Evolutionary conservation across 805 yeast species (phyloP).

Genomic region (Candida adriatica): DNA sequence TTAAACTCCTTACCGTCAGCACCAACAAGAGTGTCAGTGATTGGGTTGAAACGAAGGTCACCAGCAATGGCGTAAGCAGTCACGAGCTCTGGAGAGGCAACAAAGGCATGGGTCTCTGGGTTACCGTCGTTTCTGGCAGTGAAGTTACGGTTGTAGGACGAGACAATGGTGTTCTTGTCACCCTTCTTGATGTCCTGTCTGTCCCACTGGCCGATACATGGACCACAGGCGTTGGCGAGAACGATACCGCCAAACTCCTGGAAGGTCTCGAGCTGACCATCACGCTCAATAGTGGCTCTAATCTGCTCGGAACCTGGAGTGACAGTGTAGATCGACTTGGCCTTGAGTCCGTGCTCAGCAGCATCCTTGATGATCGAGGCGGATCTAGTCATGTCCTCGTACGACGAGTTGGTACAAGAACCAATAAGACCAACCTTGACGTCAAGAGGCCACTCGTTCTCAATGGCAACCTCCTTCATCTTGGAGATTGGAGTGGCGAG

Average conservation of each 20-base stretch:
- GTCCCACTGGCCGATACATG: conserved; percentile 99
- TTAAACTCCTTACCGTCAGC: conserved; percentile 86
- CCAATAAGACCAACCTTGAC: conserved; percentile 95
- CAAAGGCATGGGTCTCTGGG: conserved; percentile 94
- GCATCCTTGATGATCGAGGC: conserved; percentile 89
- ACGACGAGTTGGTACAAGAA: conserved; percentile 96
- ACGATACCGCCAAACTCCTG: conserved; percentile 86
- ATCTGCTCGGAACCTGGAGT: conserved; percentile 99
- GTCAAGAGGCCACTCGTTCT: conserved; percentile 78
- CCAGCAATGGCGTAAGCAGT: conserved; percentile 96
- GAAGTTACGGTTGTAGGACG: conserved; percentile 97
- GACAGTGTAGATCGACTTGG: conserved; percentile 87
- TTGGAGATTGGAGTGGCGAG: conserved; percentile 86
- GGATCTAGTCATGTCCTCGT: conserved; percentile 97
- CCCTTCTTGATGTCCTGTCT: conserved; percentile 65
- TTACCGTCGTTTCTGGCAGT: conserved; percentile 97
- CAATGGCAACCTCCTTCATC: conserved; percentile 63
- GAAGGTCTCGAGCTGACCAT: conserved; percentile 78
- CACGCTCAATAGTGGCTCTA: conserved; percentile 94
- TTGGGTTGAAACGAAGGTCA: conserved; percentile 93
- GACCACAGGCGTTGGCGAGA: conserved; percentile 97
- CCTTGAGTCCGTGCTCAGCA: conserved; percentile 74
- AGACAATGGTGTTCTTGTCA: conserved; percentile 83
- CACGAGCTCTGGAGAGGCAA: conserved; percentile 94
- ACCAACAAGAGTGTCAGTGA: conserved; percentile 83